These are phyloP conservation scores for Batkoa obscura DNA, from an alignment of 371 early-diverging fungal genomes.

Conservation along the genomic window DNA sequence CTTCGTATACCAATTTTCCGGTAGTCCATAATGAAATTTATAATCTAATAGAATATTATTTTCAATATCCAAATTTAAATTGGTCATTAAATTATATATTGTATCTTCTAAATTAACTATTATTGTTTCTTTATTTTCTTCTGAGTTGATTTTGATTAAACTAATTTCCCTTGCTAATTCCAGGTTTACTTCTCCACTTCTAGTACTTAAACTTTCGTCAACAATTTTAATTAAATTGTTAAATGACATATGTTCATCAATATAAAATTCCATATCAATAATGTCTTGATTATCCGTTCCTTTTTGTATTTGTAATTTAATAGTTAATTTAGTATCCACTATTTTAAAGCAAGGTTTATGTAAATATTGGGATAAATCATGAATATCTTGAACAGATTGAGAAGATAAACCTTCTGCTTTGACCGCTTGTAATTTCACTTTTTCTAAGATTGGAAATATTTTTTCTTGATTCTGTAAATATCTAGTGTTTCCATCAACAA, in stretches of 20 bases:
- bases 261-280: background rate
- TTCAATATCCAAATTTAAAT: background rate
- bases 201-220: background rate
- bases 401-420: background rate
- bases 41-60: background rate
- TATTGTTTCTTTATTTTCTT: background rate
- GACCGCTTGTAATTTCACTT: background rate
- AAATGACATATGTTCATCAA: background rate
- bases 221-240: background rate
- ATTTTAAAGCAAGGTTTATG: conserved; percentile 4
- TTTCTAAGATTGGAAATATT: conserved; percentile 1
- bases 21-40: background rate
- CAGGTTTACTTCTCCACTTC: background rate
- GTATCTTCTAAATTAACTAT: background rate
- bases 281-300: background rate
- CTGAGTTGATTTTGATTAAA: background rate
- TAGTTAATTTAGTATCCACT: background rate
- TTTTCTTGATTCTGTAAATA: background rate
- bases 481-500: background rate
- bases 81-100: background rate
- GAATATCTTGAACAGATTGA: background rate
- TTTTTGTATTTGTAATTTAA: background rate
- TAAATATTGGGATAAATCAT: conserved; percentile 2
- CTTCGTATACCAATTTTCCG: conserved; percentile 1
- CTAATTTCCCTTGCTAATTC: background rate